Base-by-base conservation (phyloP, 2,329 filamentous ascomycete genomes). In the Coniochaeta ligniaria region DNA sequence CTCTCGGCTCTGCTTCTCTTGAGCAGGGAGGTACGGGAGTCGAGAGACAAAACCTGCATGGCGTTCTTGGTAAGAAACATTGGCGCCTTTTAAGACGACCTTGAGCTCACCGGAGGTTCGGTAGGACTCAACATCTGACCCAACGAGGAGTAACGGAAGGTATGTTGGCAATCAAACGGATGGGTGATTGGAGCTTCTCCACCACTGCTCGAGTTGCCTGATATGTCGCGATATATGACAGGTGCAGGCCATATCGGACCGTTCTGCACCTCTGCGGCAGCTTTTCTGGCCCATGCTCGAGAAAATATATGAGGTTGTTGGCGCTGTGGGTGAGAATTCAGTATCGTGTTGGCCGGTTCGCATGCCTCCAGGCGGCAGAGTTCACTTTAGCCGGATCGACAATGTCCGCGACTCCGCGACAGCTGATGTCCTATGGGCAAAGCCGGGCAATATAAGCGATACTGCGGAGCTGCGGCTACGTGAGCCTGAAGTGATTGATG, bases 1-100 rank as follows among this genome's bases (percentile, higher is more conserved):
- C 47, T 52, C 22, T 24, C 47, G 47, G 47, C 47, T 52, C 47
- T 52, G 47, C 47, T 52, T 4, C 3, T 52, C 47, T 52, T 52
- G 22, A 26, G 47, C 22, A 31, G 47, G 47, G 47, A 28, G 47
- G 47, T 52, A n/a, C 47, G 47, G 47, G 43, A 52, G 26, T 52
- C 47, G 47, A 52, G 24, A 24, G 47, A 52, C 47, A 52, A 52
- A 24, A 52, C 24, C 47, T 52, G 47, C 47, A 28, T 52, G 47
- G 47, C 47, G 47, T 52, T 52, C 47, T 52, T 52, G 47, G 47
- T 52, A 52, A 24, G 47, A 28, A 52, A 52, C 47, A 52, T 52
- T 31, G 47, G 47, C 22, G 14, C 47, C 35, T 28, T 52, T 31
- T 52, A 52, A 52, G 47, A 52, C 47, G 26, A 52, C 47, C 12